Conservation (phyloP, 2,329 filamentous ascomycete genomes). For the Pseudogymnoascus sp. region DNA sequence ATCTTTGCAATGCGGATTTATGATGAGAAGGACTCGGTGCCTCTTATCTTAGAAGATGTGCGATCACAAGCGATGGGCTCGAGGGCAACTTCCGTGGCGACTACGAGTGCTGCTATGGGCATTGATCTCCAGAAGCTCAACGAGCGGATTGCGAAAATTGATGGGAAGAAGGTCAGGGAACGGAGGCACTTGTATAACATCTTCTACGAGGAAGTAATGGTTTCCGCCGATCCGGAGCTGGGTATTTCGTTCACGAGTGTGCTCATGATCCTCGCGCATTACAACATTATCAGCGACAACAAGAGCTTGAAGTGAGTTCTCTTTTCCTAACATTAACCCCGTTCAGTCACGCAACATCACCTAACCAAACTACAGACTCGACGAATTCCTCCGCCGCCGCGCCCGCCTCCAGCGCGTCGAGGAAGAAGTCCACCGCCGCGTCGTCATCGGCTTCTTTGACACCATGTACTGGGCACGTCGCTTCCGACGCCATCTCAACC, state of each 20-base stretch:
- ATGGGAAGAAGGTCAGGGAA: slow-evolving; percentile 64
- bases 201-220: slow-evolving; percentile 96
- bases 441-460: slow-evolving; percentile 92
- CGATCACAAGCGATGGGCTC: slow-evolving; percentile 32
- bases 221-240: slow-evolving; percentile 79
- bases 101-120: slow-evolving; percentile 42
- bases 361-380: slow-evolving; percentile 52
- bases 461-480: slow-evolving; percentile 77
- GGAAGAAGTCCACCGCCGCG: slow-evolving; percentile 82
- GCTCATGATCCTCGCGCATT: slow-evolving; percentile 92
- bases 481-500: slow-evolving; percentile 69
- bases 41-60: slow-evolving; percentile 80
- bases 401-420: slow-evolving; percentile 88
- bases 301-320: slow-evolving; percentile 71
- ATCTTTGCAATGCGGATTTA: slow-evolving; percentile 98
- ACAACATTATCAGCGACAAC: slow-evolving; percentile 97
- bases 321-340: not conserved
- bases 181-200: slow-evolving; percentile 75
- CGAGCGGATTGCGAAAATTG: slow-evolving; percentile 62
- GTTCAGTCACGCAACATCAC: slow-evolving; percentile 7
- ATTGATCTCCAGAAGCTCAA: slow-evolving; percentile 73
- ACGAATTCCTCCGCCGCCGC: slow-evolving; percentile 87
- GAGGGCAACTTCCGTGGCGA: slow-evolving; percentile 45
- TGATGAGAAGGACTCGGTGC: slow-evolving; percentile 78
- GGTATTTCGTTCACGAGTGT: slow-evolving; percentile 90